Evolutionary conservation across 2,329 filamentous ascomycete genomes (phyloP).

Genomic region (Albifimbria verrucaria): DNA sequence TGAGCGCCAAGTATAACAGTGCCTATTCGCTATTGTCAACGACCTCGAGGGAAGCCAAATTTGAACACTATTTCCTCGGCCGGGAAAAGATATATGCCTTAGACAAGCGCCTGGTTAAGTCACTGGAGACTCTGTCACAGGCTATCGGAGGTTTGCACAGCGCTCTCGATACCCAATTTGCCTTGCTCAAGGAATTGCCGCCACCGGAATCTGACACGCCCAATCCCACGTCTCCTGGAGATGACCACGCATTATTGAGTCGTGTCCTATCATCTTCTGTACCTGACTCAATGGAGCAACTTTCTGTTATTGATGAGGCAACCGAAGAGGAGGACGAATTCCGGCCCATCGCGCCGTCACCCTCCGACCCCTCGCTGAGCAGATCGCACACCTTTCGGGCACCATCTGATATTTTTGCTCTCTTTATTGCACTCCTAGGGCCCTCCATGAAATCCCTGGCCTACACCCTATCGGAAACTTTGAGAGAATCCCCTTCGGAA

Average conservation of each 20-base stretch:
- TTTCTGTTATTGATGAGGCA: slow-evolving; percentile 63
- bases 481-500: slow-evolving; percentile 84
- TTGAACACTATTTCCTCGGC: slow-evolving; percentile 81
- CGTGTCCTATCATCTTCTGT: slow-evolving; percentile 21
- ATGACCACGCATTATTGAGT: slow-evolving; percentile 18
- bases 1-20: slow-evolving; percentile 61
- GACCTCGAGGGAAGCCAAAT: slow-evolving; percentile 79
- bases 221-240: slow-evolving; percentile 19
- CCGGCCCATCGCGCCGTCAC: slow-evolving; percentile 17
- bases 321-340: slow-evolving; percentile 54
- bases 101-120: slow-evolving; percentile 77
- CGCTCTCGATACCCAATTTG: slow-evolving; percentile 85
- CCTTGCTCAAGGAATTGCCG: slow-evolving; percentile 66
- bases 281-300: slow-evolving; percentile 40
- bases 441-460: slow-evolving; percentile 97
- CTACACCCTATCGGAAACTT: slow-evolving; percentile 82
- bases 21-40: slow-evolving; percentile 70
- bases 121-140: slow-evolving; percentile 80
- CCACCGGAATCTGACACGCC: slow-evolving; percentile 10
- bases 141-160: slow-evolving; percentile 87
- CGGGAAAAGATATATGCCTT: slow-evolving; percentile 75
- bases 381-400: slow-evolving; percentile 44
- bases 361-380: slow-evolving; percentile 26
- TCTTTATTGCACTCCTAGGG: slow-evolving; percentile 84
- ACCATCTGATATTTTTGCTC: slow-evolving; percentile 82